Evolutionary conservation across 495 filamentous ascomycete species (phyloP), one percentile per base, ranked within the genome.

Genomic region (Podospora pseudocomata): DNA sequence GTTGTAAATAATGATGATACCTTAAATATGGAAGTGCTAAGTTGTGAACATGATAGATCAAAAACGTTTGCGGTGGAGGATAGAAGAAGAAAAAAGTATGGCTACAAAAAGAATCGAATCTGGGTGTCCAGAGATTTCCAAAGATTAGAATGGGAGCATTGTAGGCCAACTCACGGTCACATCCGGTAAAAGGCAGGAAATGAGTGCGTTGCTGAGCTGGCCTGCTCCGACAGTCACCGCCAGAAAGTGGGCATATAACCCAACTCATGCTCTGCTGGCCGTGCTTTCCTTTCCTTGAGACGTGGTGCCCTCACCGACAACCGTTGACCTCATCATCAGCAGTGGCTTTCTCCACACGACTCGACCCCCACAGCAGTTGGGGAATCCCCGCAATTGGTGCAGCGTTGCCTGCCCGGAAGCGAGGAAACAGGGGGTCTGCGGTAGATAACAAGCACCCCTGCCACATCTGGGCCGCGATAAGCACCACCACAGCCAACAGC

Each of bases 151-250:
- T 70, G 71, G 75, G 75, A 77, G 75, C 74, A 72, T 77, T 72
- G 73, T 64, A 70, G 69, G 75, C 75, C 75, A 75, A 77, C 75
- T 74, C 75, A 77, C 75, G 75, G 75, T 77, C 75, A 77, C 75
- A 77, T 77, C 75, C 75, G 75, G 75, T 77, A 77, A 77, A 77
- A 77, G 75, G 75, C 75, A 77, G 75, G 75, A 77, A 72, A 77
- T 77, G 75, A 77, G 75, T 77, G 74, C 75, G 75, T 34, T 69
- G 71, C 67, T 77, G 75, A 76, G 75, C 70, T 56, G 75, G 75
- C 75, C 72, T 71, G 76, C 75, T 77, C 75, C 75, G 56, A 68
- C 0, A 28, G 13, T 13, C 4, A 0, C 0, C 6, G 13, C 0
- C 0, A 4, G 53, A 66, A 60, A 27, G 15, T 0, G 44, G 2